Conservation (phyloP, 2,329 filamentous ascomycete genomes). For the Leptographium galeiforme region DNA sequence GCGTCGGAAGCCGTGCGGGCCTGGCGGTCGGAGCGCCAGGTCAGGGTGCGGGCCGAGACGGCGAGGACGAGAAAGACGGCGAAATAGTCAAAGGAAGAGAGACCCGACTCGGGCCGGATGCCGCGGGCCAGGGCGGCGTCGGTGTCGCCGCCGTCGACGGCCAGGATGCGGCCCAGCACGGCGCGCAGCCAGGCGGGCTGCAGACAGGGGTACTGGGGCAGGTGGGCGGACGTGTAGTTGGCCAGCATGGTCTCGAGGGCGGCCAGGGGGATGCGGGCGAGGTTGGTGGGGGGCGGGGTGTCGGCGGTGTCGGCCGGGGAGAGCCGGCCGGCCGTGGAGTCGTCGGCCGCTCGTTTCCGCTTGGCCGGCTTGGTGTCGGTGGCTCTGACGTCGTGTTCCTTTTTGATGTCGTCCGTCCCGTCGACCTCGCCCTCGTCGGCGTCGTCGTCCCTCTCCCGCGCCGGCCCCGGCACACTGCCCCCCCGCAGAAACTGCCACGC, state of each 20-base stretch:
- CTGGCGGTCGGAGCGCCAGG: background rate
- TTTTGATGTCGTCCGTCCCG: background rate
- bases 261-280: constrained; percentile 1
- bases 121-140: background rate
- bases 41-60: background rate
- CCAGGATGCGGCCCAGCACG: background rate
- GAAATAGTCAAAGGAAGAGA: background rate
- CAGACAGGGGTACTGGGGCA: background rate
- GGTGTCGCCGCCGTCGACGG: constrained; percentile 1
- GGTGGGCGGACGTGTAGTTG: constrained; percentile 1
- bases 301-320: background rate
- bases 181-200: background rate
- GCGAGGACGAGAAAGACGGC: constrained; percentile 1
- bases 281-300: background rate
- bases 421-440: background rate
- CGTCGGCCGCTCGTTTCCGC: background rate
- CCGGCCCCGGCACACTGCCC: background rate
- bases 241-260: constrained; percentile 1
- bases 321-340: too few species aligned
- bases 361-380: background rate
- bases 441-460: background rate
- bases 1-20: constrained; percentile 1
- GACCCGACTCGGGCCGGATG: background rate
- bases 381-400: too few species aligned
- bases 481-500: background rate